Evolutionary conservation across 1,139 yeast species (phyloP).

Genomic region (Meyerozyma carpophila): DNA sequence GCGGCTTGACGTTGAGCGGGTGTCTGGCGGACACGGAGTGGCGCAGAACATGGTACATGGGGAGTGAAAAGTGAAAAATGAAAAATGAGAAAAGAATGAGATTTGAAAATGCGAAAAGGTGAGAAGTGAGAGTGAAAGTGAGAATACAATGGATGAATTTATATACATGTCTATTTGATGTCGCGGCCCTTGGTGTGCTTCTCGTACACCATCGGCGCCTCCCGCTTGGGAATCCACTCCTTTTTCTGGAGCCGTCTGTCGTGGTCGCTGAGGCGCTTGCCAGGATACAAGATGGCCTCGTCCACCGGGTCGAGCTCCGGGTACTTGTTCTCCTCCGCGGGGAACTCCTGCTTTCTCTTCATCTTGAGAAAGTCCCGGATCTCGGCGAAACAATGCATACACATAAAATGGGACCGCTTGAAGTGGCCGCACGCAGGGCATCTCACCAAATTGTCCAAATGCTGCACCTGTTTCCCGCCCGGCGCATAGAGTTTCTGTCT

Average conservation of each 20-base stretch:
- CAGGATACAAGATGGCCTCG: constrained; percentile 69
- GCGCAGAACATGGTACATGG: neutral
- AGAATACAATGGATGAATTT: neutral
- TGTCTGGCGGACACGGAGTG: constrained; percentile 35
- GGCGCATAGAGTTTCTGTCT: constrained; percentile 81
- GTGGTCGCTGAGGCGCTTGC: constrained; percentile 48
- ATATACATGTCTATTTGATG: neutral
- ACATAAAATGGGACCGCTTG: constrained; percentile 82
- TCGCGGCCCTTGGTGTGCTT: neutral
- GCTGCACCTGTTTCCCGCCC: constrained; percentile 74
- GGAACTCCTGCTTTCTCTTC: constrained; percentile 32
- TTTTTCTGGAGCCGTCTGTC: constrained; percentile 40
- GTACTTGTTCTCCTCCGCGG: constrained; percentile 21
- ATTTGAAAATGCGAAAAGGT: too few relatives aligned
- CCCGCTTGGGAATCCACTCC: constrained; percentile 60
- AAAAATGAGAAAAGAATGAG: too few relatives aligned
- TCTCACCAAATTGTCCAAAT: constrained; percentile 70
- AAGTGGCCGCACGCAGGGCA: constrained; percentile 96
- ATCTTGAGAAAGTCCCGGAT: constrained; percentile 65
- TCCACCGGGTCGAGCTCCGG: constrained; percentile 59
- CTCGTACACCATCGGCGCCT: constrained; percentile 8
- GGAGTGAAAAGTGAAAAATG: neutral
- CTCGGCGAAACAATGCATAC: constrained; percentile 89
- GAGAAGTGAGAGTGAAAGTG: too few relatives aligned
- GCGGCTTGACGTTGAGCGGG: constrained; percentile 72